Conservation (phyloP, 2,329 filamentous ascomycete genomes). For the Pyricularia grisea region DNA sequence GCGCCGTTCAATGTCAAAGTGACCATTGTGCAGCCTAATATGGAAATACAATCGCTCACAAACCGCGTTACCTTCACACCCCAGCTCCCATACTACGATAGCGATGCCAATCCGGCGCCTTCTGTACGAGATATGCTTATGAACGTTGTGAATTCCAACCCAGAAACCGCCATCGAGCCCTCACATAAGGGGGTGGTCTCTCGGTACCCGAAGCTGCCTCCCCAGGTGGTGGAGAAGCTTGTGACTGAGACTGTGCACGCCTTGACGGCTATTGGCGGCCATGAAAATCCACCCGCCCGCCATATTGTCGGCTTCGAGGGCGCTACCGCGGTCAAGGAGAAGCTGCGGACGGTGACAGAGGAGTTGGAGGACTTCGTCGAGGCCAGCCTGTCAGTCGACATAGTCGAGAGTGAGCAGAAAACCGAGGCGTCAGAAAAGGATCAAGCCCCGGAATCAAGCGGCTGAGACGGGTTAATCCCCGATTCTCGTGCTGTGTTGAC, state of each 20-base stretch:
- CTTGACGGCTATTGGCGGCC: conserved; percentile 82
- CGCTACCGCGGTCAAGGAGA: conserved; percentile 82
- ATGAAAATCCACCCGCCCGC: conserved; percentile 88
- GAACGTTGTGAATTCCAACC: conserved; percentile 68
- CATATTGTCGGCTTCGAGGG: conserved; percentile 93
- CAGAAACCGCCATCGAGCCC: conserved; percentile 45
- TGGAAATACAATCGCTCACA: conserved; percentile 81
- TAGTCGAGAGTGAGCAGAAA: conserved; percentile 49
- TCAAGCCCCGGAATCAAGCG: background rate
- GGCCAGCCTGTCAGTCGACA: conserved; percentile 77
- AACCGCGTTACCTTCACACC: conserved; percentile 82
- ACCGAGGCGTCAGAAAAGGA: conserved; percentile 35
- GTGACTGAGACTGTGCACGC: conserved; percentile 88
- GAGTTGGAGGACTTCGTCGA: conserved; percentile 95
- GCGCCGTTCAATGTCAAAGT: conserved; percentile 95
- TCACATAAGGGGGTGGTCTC: conserved; percentile 25
- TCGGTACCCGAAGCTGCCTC: conserved; percentile 66
- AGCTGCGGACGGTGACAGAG: conserved; percentile 90
- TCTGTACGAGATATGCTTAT: conserved; percentile 75
- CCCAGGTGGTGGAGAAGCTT: conserved; percentile 59
- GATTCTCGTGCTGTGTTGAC: background rate
- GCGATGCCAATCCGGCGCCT: conserved; percentile 59
- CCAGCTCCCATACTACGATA: conserved; percentile 55
- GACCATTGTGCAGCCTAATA: conserved; percentile 90
- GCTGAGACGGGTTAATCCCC: background rate